A percentile compares a stretch with the other conserved stretches of the same genome.
Conservation (phyloP, 495 filamentous ascomycete genomes). For the Annulohypoxylon stygium region DNA sequence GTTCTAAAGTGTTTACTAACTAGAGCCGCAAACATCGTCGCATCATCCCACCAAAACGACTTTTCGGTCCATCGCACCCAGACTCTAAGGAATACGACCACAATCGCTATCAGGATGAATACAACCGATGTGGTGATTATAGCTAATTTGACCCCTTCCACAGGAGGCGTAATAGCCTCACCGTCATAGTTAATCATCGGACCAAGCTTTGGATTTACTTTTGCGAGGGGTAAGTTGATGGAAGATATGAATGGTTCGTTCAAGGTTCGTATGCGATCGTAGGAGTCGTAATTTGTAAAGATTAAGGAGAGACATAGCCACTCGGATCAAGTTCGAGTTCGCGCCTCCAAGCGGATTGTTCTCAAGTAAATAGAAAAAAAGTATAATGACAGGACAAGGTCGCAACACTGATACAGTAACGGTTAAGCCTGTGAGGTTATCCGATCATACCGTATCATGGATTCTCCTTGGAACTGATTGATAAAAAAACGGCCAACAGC, state of each 20-base stretch:
- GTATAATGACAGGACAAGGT: neutral
- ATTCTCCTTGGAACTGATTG: neutral
- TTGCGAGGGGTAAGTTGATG: neutral
- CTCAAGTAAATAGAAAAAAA: neutral
- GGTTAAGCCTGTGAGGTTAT: neutral
- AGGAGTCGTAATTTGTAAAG: neutral
- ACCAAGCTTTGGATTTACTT: neutral
- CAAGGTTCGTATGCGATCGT: neutral
- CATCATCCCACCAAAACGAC: constrained; percentile 44
- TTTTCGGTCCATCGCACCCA: constrained; percentile 26
- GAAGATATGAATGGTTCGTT: neutral
- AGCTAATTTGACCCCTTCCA: constrained; percentile 6
- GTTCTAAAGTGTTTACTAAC: constrained; percentile 24
- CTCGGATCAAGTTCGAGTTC: neutral
- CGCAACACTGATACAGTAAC: neutral
- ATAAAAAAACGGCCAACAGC: neutral
- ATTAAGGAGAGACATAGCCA: neutral
- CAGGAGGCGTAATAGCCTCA: neutral
- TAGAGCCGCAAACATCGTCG: constrained; percentile 28
- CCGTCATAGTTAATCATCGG: constrained; percentile 9
- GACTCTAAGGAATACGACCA: constrained; percentile 27
- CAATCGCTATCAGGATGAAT: constrained; percentile 11
- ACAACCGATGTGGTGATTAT: constrained; percentile 23
- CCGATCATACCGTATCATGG: neutral
- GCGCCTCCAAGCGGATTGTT: neutral